phyloP scores from a whole-genome alignment of 2,329 filamentous ascomycete species.

The Sordariomycetes sp. region DNA sequence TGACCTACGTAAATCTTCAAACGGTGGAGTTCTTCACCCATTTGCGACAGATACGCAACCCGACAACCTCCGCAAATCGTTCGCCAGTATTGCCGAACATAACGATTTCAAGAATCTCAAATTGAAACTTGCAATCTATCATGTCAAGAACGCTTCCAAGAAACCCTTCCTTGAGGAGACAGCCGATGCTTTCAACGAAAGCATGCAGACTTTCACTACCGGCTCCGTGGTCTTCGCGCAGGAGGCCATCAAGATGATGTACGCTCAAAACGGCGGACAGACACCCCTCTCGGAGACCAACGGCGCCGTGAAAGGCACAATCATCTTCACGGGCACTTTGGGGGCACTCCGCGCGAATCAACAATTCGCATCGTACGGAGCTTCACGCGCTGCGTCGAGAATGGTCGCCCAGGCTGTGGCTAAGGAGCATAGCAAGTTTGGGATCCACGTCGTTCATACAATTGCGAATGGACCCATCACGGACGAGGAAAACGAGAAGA shows the following conservation, averaged over 20 bases:
- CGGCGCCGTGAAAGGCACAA: constrained; percentile 42
- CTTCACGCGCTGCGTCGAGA: constrained; percentile 38
- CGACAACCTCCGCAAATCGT: constrained; percentile 31
- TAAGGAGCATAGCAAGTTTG: constrained; percentile 45
- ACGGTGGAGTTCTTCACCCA: neutral
- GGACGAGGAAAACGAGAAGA: constrained; percentile 38
- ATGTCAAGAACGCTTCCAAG: constrained; percentile 44
- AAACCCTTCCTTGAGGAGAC: constrained; percentile 47
- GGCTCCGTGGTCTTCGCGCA: constrained; percentile 48
- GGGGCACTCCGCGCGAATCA: constrained; percentile 43
- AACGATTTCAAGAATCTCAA: constrained; percentile 37
- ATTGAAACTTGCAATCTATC: constrained; percentile 42
- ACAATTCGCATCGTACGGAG: constrained; percentile 45
- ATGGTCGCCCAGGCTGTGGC: constrained; percentile 47
- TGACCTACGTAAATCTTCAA: neutral
- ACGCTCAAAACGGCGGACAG: constrained; percentile 39
- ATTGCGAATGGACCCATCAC: constrained; percentile 46
- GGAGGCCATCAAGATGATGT: constrained; percentile 39
- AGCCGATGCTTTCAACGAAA: constrained; percentile 35
- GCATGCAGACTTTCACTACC: constrained; percentile 41
- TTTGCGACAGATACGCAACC: neutral
- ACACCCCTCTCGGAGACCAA: constrained; percentile 30
- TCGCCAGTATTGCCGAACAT: constrained; percentile 37
- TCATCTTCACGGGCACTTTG: constrained; percentile 48
- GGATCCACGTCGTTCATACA: constrained; percentile 49